Evolutionary conservation across 352 stramenopile genomes (phyloP).

Genomic region (Aphanomyces invadans): DNA sequence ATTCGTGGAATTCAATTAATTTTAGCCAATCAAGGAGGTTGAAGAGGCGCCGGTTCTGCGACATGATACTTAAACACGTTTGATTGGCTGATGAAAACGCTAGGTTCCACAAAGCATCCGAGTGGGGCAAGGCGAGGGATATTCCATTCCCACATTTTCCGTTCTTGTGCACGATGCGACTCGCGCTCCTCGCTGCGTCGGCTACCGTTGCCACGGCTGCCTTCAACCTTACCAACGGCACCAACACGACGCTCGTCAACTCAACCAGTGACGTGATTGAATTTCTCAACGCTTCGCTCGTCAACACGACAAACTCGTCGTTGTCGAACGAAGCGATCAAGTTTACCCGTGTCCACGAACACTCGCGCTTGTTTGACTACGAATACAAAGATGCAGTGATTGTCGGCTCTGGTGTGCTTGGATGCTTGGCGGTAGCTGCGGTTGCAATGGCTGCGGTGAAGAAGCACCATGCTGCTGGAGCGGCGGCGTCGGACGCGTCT

Average conservation of each 20-base stretch:
- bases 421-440: not conserved
- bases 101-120: not conserved
- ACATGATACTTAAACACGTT: too few relatives aligned
- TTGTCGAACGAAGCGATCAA: not conserved
- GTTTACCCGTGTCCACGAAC: not conserved
- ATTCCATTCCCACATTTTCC: constrained; percentile 7
- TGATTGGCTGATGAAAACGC: constrained; percentile 9
- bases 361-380: not conserved
- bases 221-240: not conserved
- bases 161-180: not conserved
- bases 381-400: not conserved
- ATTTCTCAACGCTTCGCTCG: not conserved
- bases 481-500: not conserved
- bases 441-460: not conserved
- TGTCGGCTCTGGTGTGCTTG: not conserved
- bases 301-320: not conserved
- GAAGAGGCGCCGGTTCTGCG: not conserved
- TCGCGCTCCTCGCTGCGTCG: not conserved
- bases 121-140: not conserved
- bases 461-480: not conserved
- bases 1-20: not conserved
- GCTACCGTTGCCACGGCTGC: not conserved
- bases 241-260: not conserved
- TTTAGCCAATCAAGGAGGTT: constrained; percentile 10
- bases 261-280: not conserved